Base-by-base conservation (phyloP, 805 yeast species). In the Kodamaea neixiangensis region DNA sequence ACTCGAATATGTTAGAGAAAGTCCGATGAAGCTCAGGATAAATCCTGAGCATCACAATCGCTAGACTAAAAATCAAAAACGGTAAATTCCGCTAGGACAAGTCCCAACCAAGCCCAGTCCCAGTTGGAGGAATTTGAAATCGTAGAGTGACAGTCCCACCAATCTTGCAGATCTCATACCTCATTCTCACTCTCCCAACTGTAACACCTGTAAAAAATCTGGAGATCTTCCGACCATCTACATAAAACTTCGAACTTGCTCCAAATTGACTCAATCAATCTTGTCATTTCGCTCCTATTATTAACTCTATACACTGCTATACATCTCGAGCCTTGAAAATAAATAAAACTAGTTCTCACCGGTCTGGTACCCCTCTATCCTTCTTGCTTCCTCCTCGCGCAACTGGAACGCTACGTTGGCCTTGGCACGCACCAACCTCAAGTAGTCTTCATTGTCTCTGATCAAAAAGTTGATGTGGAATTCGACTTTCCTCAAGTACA, bases 391-490 rank as follows among this genome's bases (percentile, higher is more conserved):
- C 2, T 58, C 64, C 54, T 74, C 78, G 46, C 79, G 57, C 51
- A 62, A 54, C 54, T 75, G 79, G 51, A 69, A 72, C 3, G 77
- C 76, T 7, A 75, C 65, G 49, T 75, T 75, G 5, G 77, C 78
- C 56, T 68, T 64, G 18, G 79, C 79, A 42, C 79, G 59, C 22
- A 71, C 67, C 49, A 74, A 44, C 10, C 62, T 50, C 54, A 84
- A 68, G 59, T 81, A 84, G 45, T 82, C 84, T 14, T 81, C 84
- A 48, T 83, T 79, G 59, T 87, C 94, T 43, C 80, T 75, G 25
- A 77, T 61, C 45, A 87, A 62, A 13, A 79, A 69, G 41, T 72
- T 70, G 46, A 85, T 66, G 50, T 85, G 80, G 51, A 66, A 63
- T 52, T 73, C 71, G 34, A 80, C 64, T 25, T 72, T 73, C 15